Evolutionary conservation across 805 yeast genomes (phyloP).

Genomic region (Candida ovalis): DNA sequence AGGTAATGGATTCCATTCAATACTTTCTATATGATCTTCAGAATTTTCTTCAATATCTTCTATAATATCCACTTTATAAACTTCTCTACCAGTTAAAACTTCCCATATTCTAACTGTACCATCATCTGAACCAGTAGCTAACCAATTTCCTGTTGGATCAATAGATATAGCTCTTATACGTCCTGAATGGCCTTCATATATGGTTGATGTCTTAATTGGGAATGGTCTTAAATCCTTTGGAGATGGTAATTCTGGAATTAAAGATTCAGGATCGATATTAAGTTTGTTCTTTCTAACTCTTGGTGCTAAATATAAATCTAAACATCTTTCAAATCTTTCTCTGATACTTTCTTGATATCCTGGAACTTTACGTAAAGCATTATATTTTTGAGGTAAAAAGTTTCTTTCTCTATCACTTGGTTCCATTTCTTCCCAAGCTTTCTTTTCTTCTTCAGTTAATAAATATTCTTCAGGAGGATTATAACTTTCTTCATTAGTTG

Average conservation of each 20-base stretch:
- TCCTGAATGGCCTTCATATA: constrained; percentile 78
- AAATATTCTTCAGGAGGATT: constrained; percentile 97
- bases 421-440: constrained; percentile 65
- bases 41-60: constrained; percentile 46
- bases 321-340: constrained; percentile 89
- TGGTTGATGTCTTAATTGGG: constrained; percentile 86
- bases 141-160: constrained; percentile 89
- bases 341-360: constrained; percentile 83
- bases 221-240: constrained; percentile 96
- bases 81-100: constrained; percentile 90
- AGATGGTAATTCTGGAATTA: constrained; percentile 93
- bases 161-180: constrained; percentile 78
- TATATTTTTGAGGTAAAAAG: constrained; percentile 78
- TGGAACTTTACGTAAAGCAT: constrained; percentile 85
- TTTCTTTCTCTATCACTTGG: constrained; percentile 76
- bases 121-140: constrained; percentile 97
- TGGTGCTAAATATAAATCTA: constrained; percentile 94
- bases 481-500: constrained; percentile 93
- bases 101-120: constrained; percentile 98
- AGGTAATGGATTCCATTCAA: constrained; percentile 87
- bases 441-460: constrained; percentile 70
- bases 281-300: constrained; percentile 87
- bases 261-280: constrained; percentile 92
- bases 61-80: constrained; percentile 53
- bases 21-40: constrained; percentile 74